These are phyloP conservation scores for Quercus berberidifolia DNA, from an alignment of 306 rosid species.

Conservation along the genomic window DNA sequence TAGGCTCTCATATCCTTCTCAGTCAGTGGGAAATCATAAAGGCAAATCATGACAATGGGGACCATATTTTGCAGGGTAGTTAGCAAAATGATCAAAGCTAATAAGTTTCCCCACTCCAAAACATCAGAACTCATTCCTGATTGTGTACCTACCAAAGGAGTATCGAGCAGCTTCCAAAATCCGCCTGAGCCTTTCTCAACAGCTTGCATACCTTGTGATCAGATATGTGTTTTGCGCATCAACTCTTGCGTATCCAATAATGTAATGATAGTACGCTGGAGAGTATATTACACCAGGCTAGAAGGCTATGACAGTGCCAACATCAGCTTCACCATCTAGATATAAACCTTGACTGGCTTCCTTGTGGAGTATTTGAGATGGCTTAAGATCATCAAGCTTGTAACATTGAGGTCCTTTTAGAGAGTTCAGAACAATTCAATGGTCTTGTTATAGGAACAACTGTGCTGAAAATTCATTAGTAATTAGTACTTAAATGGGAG, in stretches of 20 bases:
- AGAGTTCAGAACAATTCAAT: too few relatives aligned
- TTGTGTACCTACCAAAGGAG: slow-evolving; percentile 63
- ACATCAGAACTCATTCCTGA: slow-evolving; percentile 34
- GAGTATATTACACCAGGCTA: slow-evolving; percentile 82
- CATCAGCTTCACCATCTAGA: slow-evolving; percentile 65
- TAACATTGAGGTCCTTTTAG: too few relatives aligned
- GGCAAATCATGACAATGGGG: slow-evolving; percentile 92
- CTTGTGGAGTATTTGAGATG: too few relatives aligned
- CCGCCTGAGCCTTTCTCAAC: slow-evolving; percentile 57
- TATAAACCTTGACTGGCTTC: slow-evolving; percentile 45
- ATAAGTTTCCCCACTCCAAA: slow-evolving; percentile 80
- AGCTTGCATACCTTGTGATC: slow-evolving; percentile 77
- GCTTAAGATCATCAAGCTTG: too few relatives aligned
- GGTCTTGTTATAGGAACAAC: too few relatives aligned
- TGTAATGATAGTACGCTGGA: slow-evolving; percentile 76
- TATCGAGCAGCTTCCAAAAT: slow-evolving; percentile 67
- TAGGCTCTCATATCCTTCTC: slow-evolving; percentile 63
- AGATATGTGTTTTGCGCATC: slow-evolving; percentile 69
- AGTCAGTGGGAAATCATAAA: slow-evolving; percentile 77
- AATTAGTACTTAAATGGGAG: too few relatives aligned
- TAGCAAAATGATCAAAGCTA: slow-evolving; percentile 86
- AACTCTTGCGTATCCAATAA: slow-evolving; percentile 80
- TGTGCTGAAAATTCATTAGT: too few relatives aligned
- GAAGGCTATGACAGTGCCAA: slow-evolving; percentile 71
- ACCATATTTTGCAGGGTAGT: slow-evolving; percentile 69